Base-by-base conservation (phyloP, 169 alveolate genomes). In the Babesia divergens region DNA sequence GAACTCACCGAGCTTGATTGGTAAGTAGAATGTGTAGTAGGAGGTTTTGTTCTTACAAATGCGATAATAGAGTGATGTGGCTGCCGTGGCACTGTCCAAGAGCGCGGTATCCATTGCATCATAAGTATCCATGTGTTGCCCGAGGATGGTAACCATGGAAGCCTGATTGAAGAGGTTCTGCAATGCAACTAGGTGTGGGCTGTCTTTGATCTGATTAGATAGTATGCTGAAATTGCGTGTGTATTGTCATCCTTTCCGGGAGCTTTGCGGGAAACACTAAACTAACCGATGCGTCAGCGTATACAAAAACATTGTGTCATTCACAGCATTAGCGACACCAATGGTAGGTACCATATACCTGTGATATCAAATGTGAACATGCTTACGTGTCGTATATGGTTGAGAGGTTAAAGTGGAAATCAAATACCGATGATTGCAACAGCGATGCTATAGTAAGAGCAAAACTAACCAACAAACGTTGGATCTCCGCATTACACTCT, bases 291-390 rank as follows among this genome's bases (percentile, higher is more conserved):
- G 65, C 24, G 81, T 75, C 43, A 87, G 29, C 26, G 89, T 88
- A 40, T 83, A 64, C 74, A 88, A 54, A 37, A 88, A 65, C 68
- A 88, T 76, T 6, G 79, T 65, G 59, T 88, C 93, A 65, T 88
- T 88, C 37, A 88, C 89, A 6, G 91, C 93, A 38, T 88, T 88
- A 31, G 80, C 60, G 32, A 84, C 67, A 54, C 90, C 93, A 38
- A 88, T 76, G 20, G 87, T 85, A 44, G 89, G 89, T 32, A 88
- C 81, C 42, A 76, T 59, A 50, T 88, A 84, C 93, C 93, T 88
- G 43, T 50, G 24, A 34, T 2, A 68, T 24, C 9, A 31, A n/a
- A n/a, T n/a, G n/a, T n/a, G n/a, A n/a, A n/a, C n/a, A n/a, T n/a
- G n/a, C n/a, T n/a, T n/a, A n/a, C n/a, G n/a, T n/a, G n/a, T n/a